These are phyloP conservation scores for Fusarium pseudoanthophilum DNA, from an alignment of 2,329 filamentous ascomycete genomes.

Conservation along the genomic window DNA sequence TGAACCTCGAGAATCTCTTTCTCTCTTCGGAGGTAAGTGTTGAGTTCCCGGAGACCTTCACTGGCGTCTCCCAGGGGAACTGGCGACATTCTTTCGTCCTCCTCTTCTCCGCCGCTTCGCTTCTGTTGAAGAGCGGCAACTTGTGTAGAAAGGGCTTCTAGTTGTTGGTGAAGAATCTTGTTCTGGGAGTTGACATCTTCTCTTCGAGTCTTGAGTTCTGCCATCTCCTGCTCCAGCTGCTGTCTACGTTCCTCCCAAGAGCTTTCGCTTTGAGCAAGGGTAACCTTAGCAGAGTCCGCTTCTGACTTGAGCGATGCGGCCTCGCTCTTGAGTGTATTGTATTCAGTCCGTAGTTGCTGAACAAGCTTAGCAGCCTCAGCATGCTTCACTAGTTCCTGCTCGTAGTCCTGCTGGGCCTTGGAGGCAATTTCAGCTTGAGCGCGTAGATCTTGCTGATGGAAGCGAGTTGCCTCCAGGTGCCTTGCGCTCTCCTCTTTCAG, in stretches of 20 bases:
- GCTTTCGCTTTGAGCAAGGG: constrained; percentile 81
- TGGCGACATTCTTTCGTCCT: constrained; percentile 64
- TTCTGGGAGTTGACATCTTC: constrained; percentile 92
- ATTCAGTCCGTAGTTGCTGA: constrained; percentile 80
- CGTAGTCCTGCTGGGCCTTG: constrained; percentile 94
- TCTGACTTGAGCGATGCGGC: constrained; percentile 80
- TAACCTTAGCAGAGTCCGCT: constrained; percentile 84
- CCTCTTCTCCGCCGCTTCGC: constrained; percentile 64
- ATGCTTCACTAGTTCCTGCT: constrained; percentile 93
- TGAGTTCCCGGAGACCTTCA: constrained; percentile 88
- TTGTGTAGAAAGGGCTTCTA: constrained; percentile 84
- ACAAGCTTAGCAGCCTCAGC: constrained; percentile 91
- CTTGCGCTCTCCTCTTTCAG: constrained; percentile 87
- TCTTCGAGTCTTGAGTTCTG: constrained; percentile 79
- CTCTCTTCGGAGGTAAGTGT: constrained; percentile 89
- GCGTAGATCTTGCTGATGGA: constrained; percentile 90
- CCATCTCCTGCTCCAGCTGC: constrained; percentile 84
- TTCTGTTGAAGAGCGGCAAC: constrained; percentile 83
- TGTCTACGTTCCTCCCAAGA: constrained; percentile 88
- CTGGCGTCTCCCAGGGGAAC: constrained; percentile 67
- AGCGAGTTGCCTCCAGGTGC: constrained; percentile 81
- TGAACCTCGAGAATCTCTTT: constrained; percentile 99
- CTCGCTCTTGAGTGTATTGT: constrained; percentile 84
- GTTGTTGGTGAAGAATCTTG: constrained; percentile 86
- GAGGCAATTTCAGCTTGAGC: constrained; percentile 93